Base-by-base conservation (phyloP, 345 rosid genomes). In the Mercurialis annua region DNA sequence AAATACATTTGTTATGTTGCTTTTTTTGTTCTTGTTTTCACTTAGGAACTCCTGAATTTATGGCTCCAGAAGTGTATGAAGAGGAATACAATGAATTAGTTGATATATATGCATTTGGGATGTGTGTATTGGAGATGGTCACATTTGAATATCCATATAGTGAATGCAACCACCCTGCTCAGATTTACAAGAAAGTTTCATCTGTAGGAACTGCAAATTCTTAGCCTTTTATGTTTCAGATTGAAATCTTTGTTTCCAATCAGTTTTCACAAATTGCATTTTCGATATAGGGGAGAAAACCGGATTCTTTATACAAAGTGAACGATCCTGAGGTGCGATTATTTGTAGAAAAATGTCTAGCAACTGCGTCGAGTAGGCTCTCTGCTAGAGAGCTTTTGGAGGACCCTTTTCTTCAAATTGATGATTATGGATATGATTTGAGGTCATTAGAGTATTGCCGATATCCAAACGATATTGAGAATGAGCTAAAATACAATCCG, bases 11-110 rank as follows among this genome's bases (percentile, higher is more conserved):
- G 18, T 21, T 7, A 20, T 56, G 29, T 29, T 15, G n/a, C 20
- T 20, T 23, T 46, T 12, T 1, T 15, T 56, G 11, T 20, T 27
- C 38, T 56, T 43, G 59, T 31, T 29, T 70, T 51, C 68, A 29
- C 64, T 53, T 84, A 95, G 98, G 99, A 56, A 95, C 99, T 27
- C 98, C 97, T 21, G 99, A 95, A 81, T 95, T 95, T 68, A 95
- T 95, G 99, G 99, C 99, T 66, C 99, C 99, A n/a, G 99, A 95
- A 80, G 90, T 95, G 23, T 95, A 90, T 38, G 90, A 90, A 74
- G 99, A 95, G 81, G 98, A 89, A 0, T 95, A 95, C 61, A 90
- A 95, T 74, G 98, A 95, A 73, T 69, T 95, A 43, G 98, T 95
- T 23, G 99, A 95, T 71, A 88, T 90, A 70, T 95, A 95, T 71